Percentiles rank a stretch among this genome's conserved stretches.
Evolutionary conservation across 441 rosid species (phyloP).

Genomic region (Gossypium laxum): DNA sequence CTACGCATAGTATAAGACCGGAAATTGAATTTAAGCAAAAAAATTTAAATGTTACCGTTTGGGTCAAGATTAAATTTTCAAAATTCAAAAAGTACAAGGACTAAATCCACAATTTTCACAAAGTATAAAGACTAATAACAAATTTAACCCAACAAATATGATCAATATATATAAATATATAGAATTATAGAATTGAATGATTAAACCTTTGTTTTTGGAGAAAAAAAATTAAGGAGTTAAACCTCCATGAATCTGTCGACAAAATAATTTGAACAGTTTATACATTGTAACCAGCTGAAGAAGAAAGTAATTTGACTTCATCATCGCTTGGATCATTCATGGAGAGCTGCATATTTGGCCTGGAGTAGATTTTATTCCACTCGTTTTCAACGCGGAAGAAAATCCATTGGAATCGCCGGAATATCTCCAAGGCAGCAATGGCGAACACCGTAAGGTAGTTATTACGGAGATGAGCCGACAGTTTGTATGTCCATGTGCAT

Average conservation of each 20-base stretch:
- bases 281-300: neutral
- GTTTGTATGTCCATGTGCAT: slow-evolving; percentile 90
- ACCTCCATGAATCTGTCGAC: neutral
- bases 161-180: neutral
- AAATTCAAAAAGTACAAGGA: too few species aligned
- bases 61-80: too few species aligned
- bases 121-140: too few species aligned
- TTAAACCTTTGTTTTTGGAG: neutral
- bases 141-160: too few species aligned
- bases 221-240: neutral
- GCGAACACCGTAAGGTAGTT: slow-evolving; percentile 71
- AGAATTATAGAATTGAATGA: neutral
- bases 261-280: neutral
- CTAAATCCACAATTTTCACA: too few species aligned
- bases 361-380: slow-evolving; percentile 64
- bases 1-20: too few species aligned
- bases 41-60: too few species aligned
- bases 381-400: slow-evolving; percentile 90
- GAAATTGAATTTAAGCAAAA: too few species aligned
- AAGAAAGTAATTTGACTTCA: slow-evolving; percentile 43
- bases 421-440: slow-evolving; percentile 67
- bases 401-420: slow-evolving; percentile 84
- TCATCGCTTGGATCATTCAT: slow-evolving; percentile 31
- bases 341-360: slow-evolving; percentile 37
- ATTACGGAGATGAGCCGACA: slow-evolving; percentile 86